Evolutionary conservation across 371 early-diverging fungal genomes (phyloP), one percentile per base, ranked within the genome.

Genomic region (Actinomucor elegans): DNA sequence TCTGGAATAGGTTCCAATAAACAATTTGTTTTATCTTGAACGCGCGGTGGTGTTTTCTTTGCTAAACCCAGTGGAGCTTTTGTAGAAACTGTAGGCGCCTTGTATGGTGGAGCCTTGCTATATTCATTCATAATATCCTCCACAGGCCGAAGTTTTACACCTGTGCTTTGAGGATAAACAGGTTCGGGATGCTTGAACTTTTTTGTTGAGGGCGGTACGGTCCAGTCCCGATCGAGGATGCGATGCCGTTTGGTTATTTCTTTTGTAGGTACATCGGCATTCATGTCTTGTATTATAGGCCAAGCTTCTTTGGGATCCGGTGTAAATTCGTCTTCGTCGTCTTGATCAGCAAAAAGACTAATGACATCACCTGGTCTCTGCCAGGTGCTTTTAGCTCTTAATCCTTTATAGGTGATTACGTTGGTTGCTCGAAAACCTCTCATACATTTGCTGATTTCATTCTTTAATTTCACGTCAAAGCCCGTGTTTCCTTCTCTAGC

Each of bases 71-170:
- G 21, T 7, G 24, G 17, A 5, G 35, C 18, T 8, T 24, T 18
- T 26, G 34, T 15, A 5, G 21, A 15, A n/a, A 32, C 9, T 5
- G 44, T 11, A 6, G 29, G 44, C 4, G 44, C 11, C 6, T 8
- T 21, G 10, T 44, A 18, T 7, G 50, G 49, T 11, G 43, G 35
- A 24, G 43, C 52, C 10, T 31, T 26, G 10, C 35, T 44, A 14
- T 33, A 52, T 2, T 59, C 60, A 10, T 52, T 53, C 10, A 54
- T 48, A 20, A 59, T 59, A 1, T 53, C 54, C 12, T 59, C 60
- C 0, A 59, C 44, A 12, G 36, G 48, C 29, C 60, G 33, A 11
- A 59, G 32, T 31, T 59, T 59, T n/a, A 59, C 28, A 17, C 60
- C 60, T 15, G 47, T 53, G 15, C 54, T 53, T 48, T 53, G 60